Conservation (phyloP, 164 flowering plant species). For the Nelumbo lutea region DNA sequence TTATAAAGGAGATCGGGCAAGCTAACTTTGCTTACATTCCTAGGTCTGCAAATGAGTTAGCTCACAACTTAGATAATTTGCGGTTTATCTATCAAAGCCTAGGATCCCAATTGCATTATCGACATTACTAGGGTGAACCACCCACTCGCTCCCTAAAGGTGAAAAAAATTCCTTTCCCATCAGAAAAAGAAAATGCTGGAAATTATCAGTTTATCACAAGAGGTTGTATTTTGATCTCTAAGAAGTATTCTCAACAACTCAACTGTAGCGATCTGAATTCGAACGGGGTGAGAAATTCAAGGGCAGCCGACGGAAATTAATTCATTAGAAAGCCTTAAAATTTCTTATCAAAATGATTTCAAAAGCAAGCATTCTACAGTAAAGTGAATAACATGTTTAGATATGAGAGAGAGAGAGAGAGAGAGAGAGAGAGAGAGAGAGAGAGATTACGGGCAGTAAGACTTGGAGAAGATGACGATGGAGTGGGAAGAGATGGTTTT, state of each 20-base stretch:
- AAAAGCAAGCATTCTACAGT: not conserved
- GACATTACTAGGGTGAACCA: too few relatives aligned
- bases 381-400: not conserved
- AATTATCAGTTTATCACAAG: too few relatives aligned
- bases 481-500: slow-evolving; percentile 61
- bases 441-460: slow-evolving; percentile 77
- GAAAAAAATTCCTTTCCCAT: too few relatives aligned
- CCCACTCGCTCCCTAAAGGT: too few relatives aligned
- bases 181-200: too few relatives aligned
- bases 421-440: slow-evolving; percentile 7
- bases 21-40: too few relatives aligned
- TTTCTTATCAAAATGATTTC: not conserved
- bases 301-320: not conserved
- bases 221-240: not conserved
- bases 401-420: not conserved
- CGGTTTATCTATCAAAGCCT: too few relatives aligned
- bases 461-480: slow-evolving; percentile 86
- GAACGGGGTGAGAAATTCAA: not conserved
- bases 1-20: too few relatives aligned
- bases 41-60: too few relatives aligned
- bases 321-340: not conserved
- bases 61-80: too few relatives aligned
- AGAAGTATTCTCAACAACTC: not conserved
- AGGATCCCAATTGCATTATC: too few relatives aligned
- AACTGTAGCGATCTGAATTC: not conserved